These are phyloP conservation scores for Terana coerulea DNA, from an alignment of 768 basidiomycete genomes.

Conservation along the genomic window DNA sequence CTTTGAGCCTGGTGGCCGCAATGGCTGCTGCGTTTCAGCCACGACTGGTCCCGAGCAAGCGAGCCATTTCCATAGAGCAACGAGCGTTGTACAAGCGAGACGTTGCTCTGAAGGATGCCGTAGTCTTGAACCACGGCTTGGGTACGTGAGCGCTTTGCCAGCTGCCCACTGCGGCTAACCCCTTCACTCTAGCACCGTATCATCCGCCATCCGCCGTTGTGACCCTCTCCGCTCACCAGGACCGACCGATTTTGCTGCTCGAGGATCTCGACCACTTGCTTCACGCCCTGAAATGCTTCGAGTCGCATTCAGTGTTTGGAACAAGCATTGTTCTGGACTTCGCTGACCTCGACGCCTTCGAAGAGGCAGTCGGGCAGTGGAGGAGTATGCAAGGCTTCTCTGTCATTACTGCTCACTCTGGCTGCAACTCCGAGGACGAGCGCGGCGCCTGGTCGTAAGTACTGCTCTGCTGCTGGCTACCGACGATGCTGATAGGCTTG, in stretches of 20 bases:
- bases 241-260: conserved; percentile 2
- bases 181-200: conserved; percentile 5
- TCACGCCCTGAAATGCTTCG: not conserved
- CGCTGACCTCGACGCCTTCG: not conserved
- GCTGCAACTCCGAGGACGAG: conserved; percentile 5
- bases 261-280: conserved; percentile 9
- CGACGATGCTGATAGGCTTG: not conserved
- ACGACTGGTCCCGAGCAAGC: not conserved
- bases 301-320: not conserved
- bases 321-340: not conserved
- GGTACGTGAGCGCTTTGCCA: conserved; percentile 2
- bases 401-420: conserved; percentile 6
- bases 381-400: not conserved
- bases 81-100: not conserved
- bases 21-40: no score
- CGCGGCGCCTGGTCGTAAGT: conserved; percentile 7
- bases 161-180: not conserved
- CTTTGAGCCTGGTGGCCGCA: no score
- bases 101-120: not conserved
- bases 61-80: not conserved
- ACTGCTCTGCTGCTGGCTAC: not conserved
- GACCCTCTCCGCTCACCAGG: conserved; percentile 6
- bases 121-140: not conserved
- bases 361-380: not conserved
- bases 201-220: conserved; percentile 7